Conservation (phyloP, 176 grass and related monocot genomes). For the Carex parvula region DNA sequence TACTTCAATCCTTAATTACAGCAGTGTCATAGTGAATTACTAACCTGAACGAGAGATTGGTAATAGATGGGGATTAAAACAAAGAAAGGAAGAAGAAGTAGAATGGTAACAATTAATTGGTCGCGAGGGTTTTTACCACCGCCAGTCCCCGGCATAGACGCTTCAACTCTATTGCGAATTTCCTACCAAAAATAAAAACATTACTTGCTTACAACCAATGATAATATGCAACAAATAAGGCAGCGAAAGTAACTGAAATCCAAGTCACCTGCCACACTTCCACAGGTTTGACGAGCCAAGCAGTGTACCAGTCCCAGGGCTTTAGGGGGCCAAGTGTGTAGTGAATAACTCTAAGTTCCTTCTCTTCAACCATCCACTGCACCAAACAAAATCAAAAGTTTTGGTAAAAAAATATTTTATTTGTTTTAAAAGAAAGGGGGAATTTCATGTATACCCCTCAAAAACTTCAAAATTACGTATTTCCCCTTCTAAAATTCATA, state of each 20-base stretch:
- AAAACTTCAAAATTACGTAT: too few relatives aligned
- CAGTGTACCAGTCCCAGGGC: slow-evolving; percentile 98
- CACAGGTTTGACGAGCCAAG: slow-evolving; percentile 95
- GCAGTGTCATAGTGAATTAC: not conserved
- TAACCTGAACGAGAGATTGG: slow-evolving; percentile 66
- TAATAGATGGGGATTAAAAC: slow-evolving; percentile 73
- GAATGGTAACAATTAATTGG: slow-evolving; percentile 49
- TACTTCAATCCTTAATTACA: slow-evolving; percentile 21
- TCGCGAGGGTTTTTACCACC: slow-evolving; percentile 67
- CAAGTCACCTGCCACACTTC: slow-evolving; percentile 84
- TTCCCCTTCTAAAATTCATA: too few relatives aligned
- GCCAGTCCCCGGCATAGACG: slow-evolving; percentile 74
- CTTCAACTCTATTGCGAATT: slow-evolving; percentile 70
- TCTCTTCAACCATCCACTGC: slow-evolving; percentile 99
- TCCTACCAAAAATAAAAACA: slow-evolving; percentile 42
- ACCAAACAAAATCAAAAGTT: slow-evolving; percentile 23
- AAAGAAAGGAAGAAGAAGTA: slow-evolving; percentile 67
- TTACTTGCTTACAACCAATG: not conserved
- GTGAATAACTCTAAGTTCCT: slow-evolving; percentile 86
- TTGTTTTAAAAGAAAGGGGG: not conserved
- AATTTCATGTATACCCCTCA: too few relatives aligned
- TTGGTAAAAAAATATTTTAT: slow-evolving; percentile 1
- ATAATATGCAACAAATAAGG: slow-evolving; percentile 27
- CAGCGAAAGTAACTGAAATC: not conserved
- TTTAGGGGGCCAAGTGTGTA: slow-evolving; percentile 91